Percentiles rank a stretch among this genome's conserved stretches.
Conservation (phyloP, 768 basidiomycete species). For the Imleria badia region DNA sequence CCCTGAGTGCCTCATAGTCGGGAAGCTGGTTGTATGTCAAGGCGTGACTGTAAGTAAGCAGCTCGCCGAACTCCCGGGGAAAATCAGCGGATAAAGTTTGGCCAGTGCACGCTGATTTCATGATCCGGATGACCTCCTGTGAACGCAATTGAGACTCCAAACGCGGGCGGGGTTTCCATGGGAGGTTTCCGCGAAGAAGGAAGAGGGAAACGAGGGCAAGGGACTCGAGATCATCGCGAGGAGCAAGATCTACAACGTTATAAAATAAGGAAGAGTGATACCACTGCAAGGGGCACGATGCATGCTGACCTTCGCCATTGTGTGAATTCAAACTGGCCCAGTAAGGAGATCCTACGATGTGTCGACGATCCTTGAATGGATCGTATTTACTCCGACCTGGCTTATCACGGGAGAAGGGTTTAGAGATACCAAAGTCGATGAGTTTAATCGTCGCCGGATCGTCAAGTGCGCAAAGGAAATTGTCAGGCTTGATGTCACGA, state of each 20-base stretch:
- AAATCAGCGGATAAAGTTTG: background rate
- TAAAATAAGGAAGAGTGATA: background rate
- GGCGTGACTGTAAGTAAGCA: constrained; percentile 1
- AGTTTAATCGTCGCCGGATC: constrained; percentile 2
- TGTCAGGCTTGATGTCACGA: constrained; percentile 1
- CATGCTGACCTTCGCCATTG: constrained; percentile 1
- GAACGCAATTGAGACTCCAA: background rate
- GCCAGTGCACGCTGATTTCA: background rate
- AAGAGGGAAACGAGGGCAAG: background rate
- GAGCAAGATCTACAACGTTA: background rate
- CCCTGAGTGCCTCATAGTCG: background rate
- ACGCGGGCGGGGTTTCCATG: constrained; percentile 3
- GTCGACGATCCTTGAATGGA: background rate
- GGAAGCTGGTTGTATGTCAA: constrained; percentile 1
- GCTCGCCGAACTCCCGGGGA: background rate
- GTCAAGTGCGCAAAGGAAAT: background rate
- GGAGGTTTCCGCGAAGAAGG: constrained; percentile 1
- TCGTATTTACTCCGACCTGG: background rate
- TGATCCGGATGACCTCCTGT: background rate
- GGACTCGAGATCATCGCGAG: constrained; percentile 3
- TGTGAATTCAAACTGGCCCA: constrained; percentile 5
- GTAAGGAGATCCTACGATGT: background rate
- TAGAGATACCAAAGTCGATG: constrained; percentile 3
- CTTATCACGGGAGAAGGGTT: background rate
- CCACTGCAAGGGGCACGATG: too few relatives aligned